Base-by-base conservation (phyloP, 2,329 filamentous ascomycete species). In the Metarhizium guizhouense region DNA sequence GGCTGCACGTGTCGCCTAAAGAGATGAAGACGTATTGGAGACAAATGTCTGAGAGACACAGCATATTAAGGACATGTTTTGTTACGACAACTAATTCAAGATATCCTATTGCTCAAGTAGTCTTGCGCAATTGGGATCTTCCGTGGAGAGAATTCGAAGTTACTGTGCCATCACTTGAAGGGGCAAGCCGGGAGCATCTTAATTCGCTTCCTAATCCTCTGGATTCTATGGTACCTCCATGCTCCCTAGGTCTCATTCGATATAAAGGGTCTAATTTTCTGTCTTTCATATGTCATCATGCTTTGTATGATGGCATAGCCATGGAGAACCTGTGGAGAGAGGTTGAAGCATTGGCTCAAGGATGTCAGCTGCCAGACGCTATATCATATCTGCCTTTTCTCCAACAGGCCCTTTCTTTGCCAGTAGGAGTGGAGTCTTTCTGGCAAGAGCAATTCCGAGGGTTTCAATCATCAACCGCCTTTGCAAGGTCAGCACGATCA, bases 291-390 rank as follows among this genome's bases (percentile, higher is more conserved):
- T 84, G 74, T 62, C 91, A 96, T 63, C 92, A 96, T 70, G 88
- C 90, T 2, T 74, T 96, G 0, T 95, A 96, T 63, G 92, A 96
- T 69, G 92, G 87, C 0, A 83, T 87, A 40, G 90, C 90, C 0
- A 86, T 96, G 64, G 74, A 78, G 1, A 75, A 77, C 8, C 74
- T 96, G 0, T 77, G 93, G 29, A 69, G 80, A 0, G 91, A 96
- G 63, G 73, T 95, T 1, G 84, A 94, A 62, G 67, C 74, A 2
- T 59, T 81, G 3, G 83, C 85, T 38, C 58, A 68, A 1, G 78
- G 76, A 0, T 53, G 70, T 0, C 7, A 62, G 0, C 70, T 94
- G 1, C 69, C 73, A 0, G 58, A 73, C 0, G 67, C 82, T 0
- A 70, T 82, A 0, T 67, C 79, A 0, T 90, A 90, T 59, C 77